Evolutionary conservation across 2,329 filamentous ascomycete genomes (phyloP).

Genomic region (Fusarium kyushuense): DNA sequence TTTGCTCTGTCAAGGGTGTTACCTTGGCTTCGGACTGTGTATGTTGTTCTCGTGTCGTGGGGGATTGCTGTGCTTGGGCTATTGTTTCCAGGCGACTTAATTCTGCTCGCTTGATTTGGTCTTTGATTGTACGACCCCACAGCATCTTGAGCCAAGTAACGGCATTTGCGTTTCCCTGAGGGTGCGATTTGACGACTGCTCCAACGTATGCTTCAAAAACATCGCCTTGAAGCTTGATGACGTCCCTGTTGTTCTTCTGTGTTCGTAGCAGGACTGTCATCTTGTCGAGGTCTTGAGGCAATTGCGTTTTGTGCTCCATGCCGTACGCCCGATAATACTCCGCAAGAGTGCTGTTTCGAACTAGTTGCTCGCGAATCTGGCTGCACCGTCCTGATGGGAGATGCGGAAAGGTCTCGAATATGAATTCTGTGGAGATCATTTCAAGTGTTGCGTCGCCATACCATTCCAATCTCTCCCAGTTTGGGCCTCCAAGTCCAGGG

Average conservation of each 20-base stretch:
- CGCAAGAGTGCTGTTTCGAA: constrained; percentile 84
- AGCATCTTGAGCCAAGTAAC: constrained; percentile 79
- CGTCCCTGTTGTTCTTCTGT: constrained; percentile 61
- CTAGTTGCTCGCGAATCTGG: constrained; percentile 80
- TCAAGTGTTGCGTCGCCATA: constrained; percentile 90
- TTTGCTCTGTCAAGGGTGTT: constrained; percentile 10
- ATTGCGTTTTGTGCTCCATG: constrained; percentile 72
- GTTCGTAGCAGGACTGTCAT: constrained; percentile 42
- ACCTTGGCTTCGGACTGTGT: neutral
- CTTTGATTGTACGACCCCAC: constrained; percentile 75
- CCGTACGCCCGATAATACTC: constrained; percentile 77
- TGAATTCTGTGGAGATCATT: constrained; percentile 78
- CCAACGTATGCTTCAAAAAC: constrained; percentile 93
- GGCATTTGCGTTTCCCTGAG: constrained; percentile 70
- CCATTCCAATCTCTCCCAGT: constrained; percentile 89
- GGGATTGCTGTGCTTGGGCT: neutral
- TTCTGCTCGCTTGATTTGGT: constrained; percentile 64
- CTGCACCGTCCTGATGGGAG: constrained; percentile 76
- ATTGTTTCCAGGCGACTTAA: constrained; percentile 33
- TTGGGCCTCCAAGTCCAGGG: constrained; percentile 57
- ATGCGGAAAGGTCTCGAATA: constrained; percentile 76
- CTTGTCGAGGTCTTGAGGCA: constrained; percentile 61
- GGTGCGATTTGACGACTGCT: constrained; percentile 77
- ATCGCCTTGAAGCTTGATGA: constrained; percentile 82
- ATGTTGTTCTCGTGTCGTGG: neutral